Conservation (phyloP, 805 yeast species). For the Metschnikowia koreensis region DNA sequence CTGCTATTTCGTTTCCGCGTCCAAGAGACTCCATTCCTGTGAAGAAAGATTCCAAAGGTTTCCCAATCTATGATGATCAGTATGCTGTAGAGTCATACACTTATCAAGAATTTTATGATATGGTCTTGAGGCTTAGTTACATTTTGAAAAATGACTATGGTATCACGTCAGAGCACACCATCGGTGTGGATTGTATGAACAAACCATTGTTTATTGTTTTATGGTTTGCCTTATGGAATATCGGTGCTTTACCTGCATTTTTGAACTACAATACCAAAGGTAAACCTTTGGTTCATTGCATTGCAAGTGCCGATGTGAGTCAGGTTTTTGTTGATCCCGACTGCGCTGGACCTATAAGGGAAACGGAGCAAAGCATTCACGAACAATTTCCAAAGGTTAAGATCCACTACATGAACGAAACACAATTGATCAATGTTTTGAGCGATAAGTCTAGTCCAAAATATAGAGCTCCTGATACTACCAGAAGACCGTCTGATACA, state of each 20-base stretch:
- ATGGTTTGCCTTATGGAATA: constrained; percentile 87
- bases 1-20: constrained; percentile 65
- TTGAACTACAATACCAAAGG: constrained; percentile 78
- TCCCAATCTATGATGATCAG: constrained; percentile 47
- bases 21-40: constrained; percentile 32
- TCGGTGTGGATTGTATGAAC: constrained; percentile 76
- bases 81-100: constrained; percentile 65
- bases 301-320: constrained; percentile 61
- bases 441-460: constrained; percentile 41
- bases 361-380: constrained; percentile 44
- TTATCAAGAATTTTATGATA: constrained; percentile 64
- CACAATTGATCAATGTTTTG: constrained; percentile 42
- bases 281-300: constrained; percentile 74
- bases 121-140: constrained; percentile 63
- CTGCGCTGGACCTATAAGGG: constrained; percentile 51
- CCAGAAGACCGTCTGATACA: constrained; percentile 57
- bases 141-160: constrained; percentile 63
- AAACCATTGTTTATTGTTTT: constrained; percentile 76
- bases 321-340: constrained; percentile 76
- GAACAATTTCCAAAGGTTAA: constrained; percentile 35
- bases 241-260: constrained; percentile 88
- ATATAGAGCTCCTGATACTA: constrained; percentile 53
- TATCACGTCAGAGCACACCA: constrained; percentile 61
- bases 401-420: constrained; percentile 53
- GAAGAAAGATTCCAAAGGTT: constrained; percentile 28